These are phyloP conservation scores for Endocladia muricata DNA, from an alignment of 31 red algal species.

Conservation along the genomic window DNA sequence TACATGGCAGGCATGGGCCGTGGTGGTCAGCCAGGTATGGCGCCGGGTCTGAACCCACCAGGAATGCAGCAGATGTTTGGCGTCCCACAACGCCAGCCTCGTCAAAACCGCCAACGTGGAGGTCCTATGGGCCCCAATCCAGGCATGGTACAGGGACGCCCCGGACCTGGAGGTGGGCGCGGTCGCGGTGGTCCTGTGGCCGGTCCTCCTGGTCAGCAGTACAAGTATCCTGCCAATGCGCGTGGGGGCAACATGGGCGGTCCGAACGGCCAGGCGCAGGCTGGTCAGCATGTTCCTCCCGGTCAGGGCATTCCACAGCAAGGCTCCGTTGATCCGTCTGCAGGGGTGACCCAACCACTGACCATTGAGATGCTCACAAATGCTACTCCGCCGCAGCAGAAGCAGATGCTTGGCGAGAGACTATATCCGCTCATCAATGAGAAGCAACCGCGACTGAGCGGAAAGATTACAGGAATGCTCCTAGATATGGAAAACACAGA, in stretches of 20 bases:
- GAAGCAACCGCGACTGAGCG: slow-evolving; percentile 77
- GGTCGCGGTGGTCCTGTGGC: slow-evolving; percentile 17
- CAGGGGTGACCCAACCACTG: slow-evolving; percentile 41
- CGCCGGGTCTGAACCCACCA: slow-evolving; percentile 33
- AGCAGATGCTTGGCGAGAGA: slow-evolving; percentile 92
- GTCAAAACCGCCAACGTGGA: slow-evolving; percentile 73
- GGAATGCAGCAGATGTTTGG: slow-evolving; percentile 8
- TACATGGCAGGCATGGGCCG: slow-evolving; percentile 37
- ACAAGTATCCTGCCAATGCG: slow-evolving; percentile 73
- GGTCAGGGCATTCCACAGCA: slow-evolving; percentile 29
- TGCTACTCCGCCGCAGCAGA: slow-evolving; percentile 85
- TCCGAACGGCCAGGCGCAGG: slow-evolving; percentile 12
- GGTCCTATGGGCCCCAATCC: slow-evolving; percentile 37
- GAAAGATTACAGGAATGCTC: slow-evolving; percentile 98
- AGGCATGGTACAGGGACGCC: slow-evolving; percentile 6
- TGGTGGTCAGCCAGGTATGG: slow-evolving; percentile 47
- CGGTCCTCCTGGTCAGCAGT: slow-evolving; percentile 40
- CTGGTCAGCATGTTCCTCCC: slow-evolving; percentile 11
- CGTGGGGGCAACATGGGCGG: slow-evolving; percentile 58
- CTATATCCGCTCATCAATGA: slow-evolving; percentile 91
- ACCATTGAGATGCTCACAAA: slow-evolving; percentile 91
- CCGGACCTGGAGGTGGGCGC: slow-evolving; percentile 25
- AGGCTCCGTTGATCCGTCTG: background rate
- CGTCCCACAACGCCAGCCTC: slow-evolving; percentile 45
- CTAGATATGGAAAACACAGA: slow-evolving; percentile 98